Conservation (phyloP, 441 rosid species). For the Macaranga tanarius region DNA sequence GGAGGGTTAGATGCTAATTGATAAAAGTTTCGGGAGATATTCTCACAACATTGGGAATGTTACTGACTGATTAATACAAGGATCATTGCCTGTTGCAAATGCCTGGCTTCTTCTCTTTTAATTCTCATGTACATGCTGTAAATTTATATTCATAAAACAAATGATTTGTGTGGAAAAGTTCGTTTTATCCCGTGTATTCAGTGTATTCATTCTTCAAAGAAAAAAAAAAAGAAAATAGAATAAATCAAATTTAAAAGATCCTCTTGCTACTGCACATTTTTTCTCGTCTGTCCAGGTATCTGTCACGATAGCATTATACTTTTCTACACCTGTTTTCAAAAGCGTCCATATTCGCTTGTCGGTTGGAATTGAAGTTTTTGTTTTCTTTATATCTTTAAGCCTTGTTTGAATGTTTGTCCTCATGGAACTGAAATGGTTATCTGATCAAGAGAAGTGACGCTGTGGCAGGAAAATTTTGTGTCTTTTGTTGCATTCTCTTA, state of each 20-base stretch:
- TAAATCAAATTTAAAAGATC: neutral
- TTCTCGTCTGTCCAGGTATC: constrained; percentile 11
- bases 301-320: neutral
- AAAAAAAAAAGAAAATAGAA: constrained; percentile 15
- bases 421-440: neutral
- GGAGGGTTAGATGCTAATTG: constrained; percentile 47
- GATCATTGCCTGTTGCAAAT: constrained; percentile 30
- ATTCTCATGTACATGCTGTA: constrained; percentile 73
- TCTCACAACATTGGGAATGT: constrained; percentile 29
- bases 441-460: neutral
- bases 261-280: constrained; percentile 3
- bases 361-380: constrained; percentile 7
- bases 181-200: constrained; percentile 29
- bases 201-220: constrained; percentile 41
- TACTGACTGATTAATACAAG: constrained; percentile 53
- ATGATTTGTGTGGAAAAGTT: constrained; percentile 55
- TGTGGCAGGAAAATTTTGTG: neutral
- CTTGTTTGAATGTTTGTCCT: neutral
- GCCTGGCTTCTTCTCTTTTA: constrained; percentile 31
- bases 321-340: constrained; percentile 3
- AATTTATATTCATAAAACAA: constrained; percentile 49
- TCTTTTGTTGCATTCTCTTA: neutral
- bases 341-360: neutral
- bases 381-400: neutral
- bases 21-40: constrained; percentile 24